These are phyloP conservation scores for Kuraishia piskuri DNA, from an alignment of 805 yeast genomes.

Conservation along the genomic window DNA sequence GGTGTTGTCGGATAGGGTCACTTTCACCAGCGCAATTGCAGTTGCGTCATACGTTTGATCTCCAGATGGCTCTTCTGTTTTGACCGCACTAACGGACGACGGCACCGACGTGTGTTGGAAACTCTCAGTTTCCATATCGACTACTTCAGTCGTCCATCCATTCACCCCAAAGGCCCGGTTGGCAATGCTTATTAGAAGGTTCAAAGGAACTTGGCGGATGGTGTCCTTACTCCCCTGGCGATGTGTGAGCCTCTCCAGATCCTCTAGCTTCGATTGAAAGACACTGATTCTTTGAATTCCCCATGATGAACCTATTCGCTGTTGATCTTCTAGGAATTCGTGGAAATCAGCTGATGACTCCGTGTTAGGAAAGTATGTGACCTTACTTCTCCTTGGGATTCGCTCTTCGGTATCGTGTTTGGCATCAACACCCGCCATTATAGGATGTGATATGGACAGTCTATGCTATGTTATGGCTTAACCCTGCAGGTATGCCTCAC, in stretches of 20 bases:
- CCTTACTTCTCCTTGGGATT: neutral
- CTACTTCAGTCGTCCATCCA: slow-evolving; percentile 39
- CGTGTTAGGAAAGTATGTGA: neutral
- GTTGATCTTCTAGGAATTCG: neutral
- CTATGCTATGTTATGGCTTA: neutral
- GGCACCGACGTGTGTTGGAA: slow-evolving; percentile 3
- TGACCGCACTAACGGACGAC: neutral
- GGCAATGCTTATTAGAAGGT: slow-evolving; percentile 25
- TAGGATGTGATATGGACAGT: neutral
- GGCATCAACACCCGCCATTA: neutral
- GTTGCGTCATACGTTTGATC: slow-evolving; percentile 11
- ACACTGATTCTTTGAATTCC: slow-evolving; percentile 1
- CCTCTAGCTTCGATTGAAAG: neutral
- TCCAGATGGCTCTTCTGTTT: slow-evolving; percentile 8
- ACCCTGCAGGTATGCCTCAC: too few relatives aligned
- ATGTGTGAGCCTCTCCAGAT: neutral
- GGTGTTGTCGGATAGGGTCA: slow-evolving; percentile 37
- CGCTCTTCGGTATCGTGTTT: neutral
- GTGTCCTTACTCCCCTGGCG: neutral
- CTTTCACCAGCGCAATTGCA: slow-evolving; percentile 22
- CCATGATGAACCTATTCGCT: slow-evolving; percentile 2
- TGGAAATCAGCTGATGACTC: neutral
- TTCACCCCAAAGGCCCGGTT: slow-evolving; percentile 42
- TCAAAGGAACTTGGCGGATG: slow-evolving; percentile 8
- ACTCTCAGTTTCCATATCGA: slow-evolving; percentile 10